These are phyloP conservation scores for Suillus discolor DNA, from an alignment of 768 basidiomycete genomes.

Conservation along the genomic window DNA sequence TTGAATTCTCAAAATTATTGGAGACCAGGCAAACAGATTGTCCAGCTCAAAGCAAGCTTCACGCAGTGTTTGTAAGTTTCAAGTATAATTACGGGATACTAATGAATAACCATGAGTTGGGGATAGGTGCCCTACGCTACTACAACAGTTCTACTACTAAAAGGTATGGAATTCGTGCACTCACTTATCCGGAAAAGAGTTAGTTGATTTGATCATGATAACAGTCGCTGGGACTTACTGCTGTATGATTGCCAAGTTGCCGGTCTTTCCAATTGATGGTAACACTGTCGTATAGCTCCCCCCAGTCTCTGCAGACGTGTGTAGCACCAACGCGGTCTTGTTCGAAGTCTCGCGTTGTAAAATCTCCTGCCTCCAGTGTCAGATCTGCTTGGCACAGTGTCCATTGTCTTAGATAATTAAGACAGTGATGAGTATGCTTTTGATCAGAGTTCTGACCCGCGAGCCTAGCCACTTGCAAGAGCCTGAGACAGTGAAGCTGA, in stretches of 20 bases:
- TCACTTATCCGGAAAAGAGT: not conserved
- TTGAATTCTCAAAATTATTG: too few species aligned
- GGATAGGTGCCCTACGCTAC: not conserved
- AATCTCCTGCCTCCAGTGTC: slow-evolving; percentile 35
- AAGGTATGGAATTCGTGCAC: not conserved
- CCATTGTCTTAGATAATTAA: slow-evolving; percentile 40
- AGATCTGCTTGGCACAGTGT: slow-evolving; percentile 29
- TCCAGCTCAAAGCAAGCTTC: too few species aligned
- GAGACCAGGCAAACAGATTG: too few species aligned
- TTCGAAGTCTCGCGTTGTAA: slow-evolving; percentile 29
- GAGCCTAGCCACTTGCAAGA: not conserved
- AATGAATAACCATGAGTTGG: too few species aligned
- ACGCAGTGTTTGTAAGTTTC: too few species aligned
- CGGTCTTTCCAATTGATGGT: not conserved
- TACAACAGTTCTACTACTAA: not conserved
- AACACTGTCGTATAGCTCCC: slow-evolving; percentile 14
- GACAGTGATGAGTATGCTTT: slow-evolving; percentile 31
- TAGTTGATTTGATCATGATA: not conserved
- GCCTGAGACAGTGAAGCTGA: not conserved
- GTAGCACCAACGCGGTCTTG: slow-evolving; percentile 20
- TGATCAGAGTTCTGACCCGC: not conserved
- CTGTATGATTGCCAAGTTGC: not conserved
- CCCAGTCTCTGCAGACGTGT: slow-evolving; percentile 27
- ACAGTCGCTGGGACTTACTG: not conserved
- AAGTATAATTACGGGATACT: too few species aligned